phyloP scores from a whole-genome alignment of 176 grass and related monocot species.

The Cymbopogon citratus region DNA sequence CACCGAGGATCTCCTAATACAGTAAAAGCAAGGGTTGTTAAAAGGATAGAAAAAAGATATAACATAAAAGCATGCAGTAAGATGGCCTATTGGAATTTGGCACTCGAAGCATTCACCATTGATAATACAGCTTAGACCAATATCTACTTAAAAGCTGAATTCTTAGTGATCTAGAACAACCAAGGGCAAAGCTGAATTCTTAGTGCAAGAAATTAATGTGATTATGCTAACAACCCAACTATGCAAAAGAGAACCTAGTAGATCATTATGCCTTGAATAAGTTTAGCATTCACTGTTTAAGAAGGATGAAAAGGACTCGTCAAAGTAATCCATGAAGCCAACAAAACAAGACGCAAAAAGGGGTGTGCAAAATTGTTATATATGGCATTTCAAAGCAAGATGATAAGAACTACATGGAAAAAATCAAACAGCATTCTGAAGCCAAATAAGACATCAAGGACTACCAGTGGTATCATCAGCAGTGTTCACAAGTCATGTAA shows the following conservation, averaged over 20 bases:
- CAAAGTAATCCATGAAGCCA: background rate
- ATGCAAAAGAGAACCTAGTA: background rate
- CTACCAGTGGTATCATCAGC: background rate
- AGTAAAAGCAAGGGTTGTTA: background rate
- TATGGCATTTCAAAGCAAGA: conserved; percentile 1
- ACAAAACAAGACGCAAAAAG: background rate
- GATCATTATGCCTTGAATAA: background rate
- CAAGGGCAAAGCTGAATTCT: background rate
- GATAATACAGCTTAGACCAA: background rate
- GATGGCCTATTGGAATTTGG: background rate
- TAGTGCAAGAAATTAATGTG: background rate
- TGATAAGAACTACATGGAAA: background rate
- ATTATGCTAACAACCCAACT: background rate
- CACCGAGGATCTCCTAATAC: conserved; percentile 81
- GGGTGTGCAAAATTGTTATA: background rate
- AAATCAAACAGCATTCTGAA: background rate
- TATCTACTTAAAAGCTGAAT: background rate
- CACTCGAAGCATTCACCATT: background rate
- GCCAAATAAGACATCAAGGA: background rate
- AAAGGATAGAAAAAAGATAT: background rate
- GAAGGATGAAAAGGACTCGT: background rate
- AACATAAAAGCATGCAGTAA: background rate
- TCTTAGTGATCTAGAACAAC: background rate
- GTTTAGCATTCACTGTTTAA: background rate
- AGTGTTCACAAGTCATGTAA: background rate